These are phyloP conservation scores for Pyrenula aspistea DNA, from an alignment of 495 filamentous ascomycete genomes.

Conservation along the genomic window DNA sequence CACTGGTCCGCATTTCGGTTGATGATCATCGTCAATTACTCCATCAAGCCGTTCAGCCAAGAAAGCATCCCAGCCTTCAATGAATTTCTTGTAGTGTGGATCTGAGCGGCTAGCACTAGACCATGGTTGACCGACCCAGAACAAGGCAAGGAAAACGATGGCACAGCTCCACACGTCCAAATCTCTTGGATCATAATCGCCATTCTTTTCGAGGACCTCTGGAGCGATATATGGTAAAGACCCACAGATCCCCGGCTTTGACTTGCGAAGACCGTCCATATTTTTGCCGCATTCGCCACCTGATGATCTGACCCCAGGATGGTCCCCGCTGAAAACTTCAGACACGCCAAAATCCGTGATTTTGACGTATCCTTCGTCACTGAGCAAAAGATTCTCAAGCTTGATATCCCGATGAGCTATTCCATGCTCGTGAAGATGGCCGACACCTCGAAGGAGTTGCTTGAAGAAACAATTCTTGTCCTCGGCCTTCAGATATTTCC, in stretches of 20 bases:
- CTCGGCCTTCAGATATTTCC: constrained; percentile 43
- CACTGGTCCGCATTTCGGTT: constrained; percentile 36
- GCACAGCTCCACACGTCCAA: constrained; percentile 73
- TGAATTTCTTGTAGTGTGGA: constrained; percentile 42
- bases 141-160: constrained; percentile 58
- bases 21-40: constrained; percentile 34
- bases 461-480: constrained; percentile 69
- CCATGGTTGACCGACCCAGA: constrained; percentile 55
- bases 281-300: constrained; percentile 52
- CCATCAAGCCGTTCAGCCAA: constrained; percentile 34
- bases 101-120: constrained; percentile 33
- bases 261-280: constrained; percentile 53
- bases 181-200: constrained; percentile 59
- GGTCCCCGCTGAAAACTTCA: constrained; percentile 62
- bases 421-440: constrained; percentile 57
- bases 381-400: constrained; percentile 64
- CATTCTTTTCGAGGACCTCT: constrained; percentile 54
- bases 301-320: constrained; percentile 54
- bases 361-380: constrained; percentile 56
- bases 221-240: constrained; percentile 69
- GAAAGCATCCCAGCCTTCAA: constrained; percentile 52
- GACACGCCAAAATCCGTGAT: constrained; percentile 74
- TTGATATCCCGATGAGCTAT: constrained; percentile 79
- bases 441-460: constrained; percentile 58
- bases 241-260: constrained; percentile 61